phyloP scores from a whole-genome alignment of 345 rosid genomes.

The Lenwebbia sp. region DNA sequence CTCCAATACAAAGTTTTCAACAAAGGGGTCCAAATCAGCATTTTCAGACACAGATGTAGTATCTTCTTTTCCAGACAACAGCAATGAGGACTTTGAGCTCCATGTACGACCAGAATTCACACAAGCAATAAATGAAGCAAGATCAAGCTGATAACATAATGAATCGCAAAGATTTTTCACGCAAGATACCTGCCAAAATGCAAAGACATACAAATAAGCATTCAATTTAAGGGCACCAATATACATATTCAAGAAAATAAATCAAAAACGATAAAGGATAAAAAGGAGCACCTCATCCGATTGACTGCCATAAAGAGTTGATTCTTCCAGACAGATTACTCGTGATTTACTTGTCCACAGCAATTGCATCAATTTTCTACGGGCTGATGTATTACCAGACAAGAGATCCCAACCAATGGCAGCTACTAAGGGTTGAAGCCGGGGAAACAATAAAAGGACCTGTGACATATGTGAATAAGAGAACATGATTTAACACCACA shows the following conservation, averaged over 20 bases:
- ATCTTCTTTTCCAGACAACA: conserved; percentile 48
- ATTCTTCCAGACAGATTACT: conserved; percentile 61
- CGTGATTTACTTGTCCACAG: conserved; percentile 70
- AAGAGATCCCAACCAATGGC: conserved; percentile 97
- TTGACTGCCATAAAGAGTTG: conserved; percentile 50
- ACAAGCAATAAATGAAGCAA: conserved; percentile 81
- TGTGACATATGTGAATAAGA: conserved; percentile 11
- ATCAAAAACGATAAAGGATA: background rate
- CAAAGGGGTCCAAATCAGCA: conserved; percentile 57
- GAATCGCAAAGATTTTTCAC: conserved; percentile 81
- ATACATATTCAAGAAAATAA: background rate
- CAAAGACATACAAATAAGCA: background rate
- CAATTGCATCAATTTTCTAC: conserved; percentile 72
- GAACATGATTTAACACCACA: background rate
- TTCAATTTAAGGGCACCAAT: background rate
- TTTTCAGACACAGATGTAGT: conserved; percentile 30
- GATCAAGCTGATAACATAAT: conserved; percentile 79
- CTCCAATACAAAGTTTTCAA: conserved; percentile 91
- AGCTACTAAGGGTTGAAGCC: conserved; percentile 76
- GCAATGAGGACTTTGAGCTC: conserved; percentile 56
- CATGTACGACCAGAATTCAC: conserved; percentile 80
- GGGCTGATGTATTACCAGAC: conserved; percentile 55
- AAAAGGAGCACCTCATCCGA: conserved; percentile 50
- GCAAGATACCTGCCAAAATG: conserved; percentile 56
- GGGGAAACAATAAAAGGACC: conserved; percentile 70